Evolutionary conservation across 768 basidiomycete genomes (phyloP).

Genomic region (Agaricus blazei): DNA sequence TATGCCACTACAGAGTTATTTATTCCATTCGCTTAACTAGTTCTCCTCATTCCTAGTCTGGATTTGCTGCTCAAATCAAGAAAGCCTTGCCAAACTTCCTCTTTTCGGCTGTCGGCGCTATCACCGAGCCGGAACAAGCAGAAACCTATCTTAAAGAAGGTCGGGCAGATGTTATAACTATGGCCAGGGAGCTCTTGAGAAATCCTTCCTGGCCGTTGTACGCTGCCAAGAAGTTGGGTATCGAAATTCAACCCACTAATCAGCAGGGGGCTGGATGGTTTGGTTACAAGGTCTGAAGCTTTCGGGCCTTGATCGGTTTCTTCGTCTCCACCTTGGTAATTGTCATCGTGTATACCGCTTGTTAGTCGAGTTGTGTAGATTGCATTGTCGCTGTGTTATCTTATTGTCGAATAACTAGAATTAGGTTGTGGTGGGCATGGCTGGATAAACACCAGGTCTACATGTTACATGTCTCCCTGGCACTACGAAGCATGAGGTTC

Average conservation of each 20-base stretch:
- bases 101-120: conserved; percentile 67
- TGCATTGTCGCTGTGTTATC: too few species aligned
- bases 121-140: conserved; percentile 49
- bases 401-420: too few species aligned
- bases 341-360: too few species aligned
- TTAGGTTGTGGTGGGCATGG: too few species aligned
- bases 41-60: conserved; percentile 29
- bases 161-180: conserved; percentile 62
- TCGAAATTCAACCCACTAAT: conserved; percentile 61
- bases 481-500: too few species aligned
- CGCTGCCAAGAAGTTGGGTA: conserved; percentile 63
- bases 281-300: background rate
- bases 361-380: too few species aligned
- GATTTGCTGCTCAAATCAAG: conserved; percentile 62
- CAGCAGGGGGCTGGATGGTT: conserved; percentile 66
- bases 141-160: conserved; percentile 59
- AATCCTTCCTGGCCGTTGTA: conserved; percentile 60
- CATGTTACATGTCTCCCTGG: too few species aligned
- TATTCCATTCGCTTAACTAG: conserved; percentile 23
- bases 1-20: conserved; percentile 14
- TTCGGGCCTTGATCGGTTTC: too few species aligned
- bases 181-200: conserved; percentile 64
- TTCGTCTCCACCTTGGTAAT: too few species aligned
- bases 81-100: conserved; percentile 49
- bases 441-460: too few species aligned